Evolutionary conservation across 2,329 filamentous ascomycete species (phyloP).

Genomic region (Cytospora schulzeri): DNA sequence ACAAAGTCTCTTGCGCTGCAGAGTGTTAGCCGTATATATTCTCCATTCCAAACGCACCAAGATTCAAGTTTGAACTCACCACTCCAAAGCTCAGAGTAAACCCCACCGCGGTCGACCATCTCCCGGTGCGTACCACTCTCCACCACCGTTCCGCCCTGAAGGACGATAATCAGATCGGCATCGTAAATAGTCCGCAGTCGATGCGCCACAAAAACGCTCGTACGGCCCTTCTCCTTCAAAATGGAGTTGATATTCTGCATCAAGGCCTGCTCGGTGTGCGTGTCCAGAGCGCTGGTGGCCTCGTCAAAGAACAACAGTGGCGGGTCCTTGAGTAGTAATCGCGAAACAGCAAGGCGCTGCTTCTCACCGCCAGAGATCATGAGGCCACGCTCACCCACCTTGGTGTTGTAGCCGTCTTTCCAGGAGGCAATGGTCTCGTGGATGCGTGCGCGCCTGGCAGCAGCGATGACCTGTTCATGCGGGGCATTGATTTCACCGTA

Average conservation of each 20-base stretch:
- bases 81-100: conserved; percentile 91
- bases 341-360: conserved; percentile 81
- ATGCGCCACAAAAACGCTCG: conserved; percentile 94
- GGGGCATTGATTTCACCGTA: conserved; percentile 84
- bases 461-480: conserved; percentile 71
- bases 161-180: conserved; percentile 87
- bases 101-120: conserved; percentile 73
- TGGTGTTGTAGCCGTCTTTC: conserved; percentile 86
- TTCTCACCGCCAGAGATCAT: conserved; percentile 98
- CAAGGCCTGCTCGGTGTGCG: conserved; percentile 88
- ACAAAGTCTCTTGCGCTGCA: conserved; percentile 64
- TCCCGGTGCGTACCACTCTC: conserved; percentile 87
- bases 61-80: conserved; percentile 54
- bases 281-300: conserved; percentile 89
- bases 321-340: conserved; percentile 85
- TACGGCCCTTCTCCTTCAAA: conserved; percentile 81
- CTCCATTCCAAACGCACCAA: rapidly evolving
- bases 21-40: conserved; percentile 27
- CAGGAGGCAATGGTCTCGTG: conserved; percentile 80
- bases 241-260: conserved; percentile 93
- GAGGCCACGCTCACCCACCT: conserved; percentile 90
- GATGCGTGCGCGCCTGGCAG: conserved; percentile 80
- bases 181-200: conserved; percentile 91
- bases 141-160: conserved; percentile 81
- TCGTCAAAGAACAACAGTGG: conserved; percentile 93